Percentiles rank a stretch among this genome's conserved stretches.
Evolutionary conservation across 495 filamentous ascomycete species (phyloP).

Genomic region (Penicillium malachiteum): DNA sequence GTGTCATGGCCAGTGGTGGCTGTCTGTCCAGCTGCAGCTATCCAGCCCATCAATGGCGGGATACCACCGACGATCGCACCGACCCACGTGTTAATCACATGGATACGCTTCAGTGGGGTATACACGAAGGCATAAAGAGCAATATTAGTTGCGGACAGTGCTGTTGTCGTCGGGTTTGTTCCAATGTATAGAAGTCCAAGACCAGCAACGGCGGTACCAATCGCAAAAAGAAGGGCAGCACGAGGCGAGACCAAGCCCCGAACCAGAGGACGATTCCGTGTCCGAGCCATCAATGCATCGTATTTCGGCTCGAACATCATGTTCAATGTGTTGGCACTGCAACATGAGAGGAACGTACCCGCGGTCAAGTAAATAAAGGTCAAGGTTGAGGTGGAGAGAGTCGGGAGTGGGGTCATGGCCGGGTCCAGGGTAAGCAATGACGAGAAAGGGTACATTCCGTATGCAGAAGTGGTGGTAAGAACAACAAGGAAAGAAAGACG

Average conservation of each 20-base stretch:
- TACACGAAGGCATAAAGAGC: constrained; percentile 86
- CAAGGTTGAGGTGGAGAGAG: constrained; percentile 80
- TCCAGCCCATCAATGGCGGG: constrained; percentile 97
- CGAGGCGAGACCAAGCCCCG: constrained; percentile 73
- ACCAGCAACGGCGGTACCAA: constrained; percentile 64
- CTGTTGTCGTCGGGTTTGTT: constrained; percentile 90
- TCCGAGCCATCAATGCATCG: constrained; percentile 90
- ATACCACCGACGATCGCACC: constrained; percentile 92
- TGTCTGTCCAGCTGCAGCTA: constrained; percentile 83
- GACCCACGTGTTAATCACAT: constrained; percentile 90
- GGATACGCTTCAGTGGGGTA: constrained; percentile 86
- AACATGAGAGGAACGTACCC: constrained; percentile 81
- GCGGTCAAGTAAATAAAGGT: constrained; percentile 90
- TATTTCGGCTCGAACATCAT: constrained; percentile 92
- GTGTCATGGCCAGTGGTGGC: constrained; percentile 67
- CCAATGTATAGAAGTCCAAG: constrained; percentile 74
- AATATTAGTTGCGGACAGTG: constrained; percentile 83
- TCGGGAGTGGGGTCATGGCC: constrained; percentile 70
- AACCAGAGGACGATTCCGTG: constrained; percentile 84
- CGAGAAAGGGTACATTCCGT: constrained; percentile 86
- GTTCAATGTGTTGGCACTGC: constrained; percentile 90
- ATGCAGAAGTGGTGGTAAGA: constrained; percentile 86
- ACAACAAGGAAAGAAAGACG: constrained; percentile 90
- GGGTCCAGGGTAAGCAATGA: constrained; percentile 52
- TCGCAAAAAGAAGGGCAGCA: constrained; percentile 77